Conservation (phyloP, 768 basidiomycete genomes). For the Psilocybe subaeruginosa region DNA sequence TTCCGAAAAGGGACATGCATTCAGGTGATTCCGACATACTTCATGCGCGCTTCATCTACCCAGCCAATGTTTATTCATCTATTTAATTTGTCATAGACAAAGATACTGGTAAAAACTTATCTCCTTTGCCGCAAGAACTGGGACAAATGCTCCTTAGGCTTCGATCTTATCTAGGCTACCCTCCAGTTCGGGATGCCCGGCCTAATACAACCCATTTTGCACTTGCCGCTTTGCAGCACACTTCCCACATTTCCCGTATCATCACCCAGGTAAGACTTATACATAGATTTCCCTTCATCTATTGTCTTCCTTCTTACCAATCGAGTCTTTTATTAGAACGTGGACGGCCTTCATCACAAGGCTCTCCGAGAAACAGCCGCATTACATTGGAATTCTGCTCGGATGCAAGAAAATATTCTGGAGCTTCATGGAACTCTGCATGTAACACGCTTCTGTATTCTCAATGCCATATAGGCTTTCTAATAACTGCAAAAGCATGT, state of each 20-base stretch:
- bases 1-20: constrained; percentile 66
- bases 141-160: constrained; percentile 41
- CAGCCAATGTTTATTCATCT: constrained; percentile 14
- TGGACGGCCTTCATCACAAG: constrained; percentile 94
- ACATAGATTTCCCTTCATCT: not conserved
- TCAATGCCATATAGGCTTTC: not conserved
- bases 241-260: constrained; percentile 58
- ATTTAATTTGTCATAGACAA: constrained; percentile 49
- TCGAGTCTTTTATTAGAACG: constrained; percentile 49
- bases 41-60: not conserved
- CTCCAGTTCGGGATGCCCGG: constrained; percentile 76
- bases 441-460: constrained; percentile 37
- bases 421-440: constrained; percentile 91
- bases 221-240: constrained; percentile 79
- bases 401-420: constrained; percentile 52
- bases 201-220: constrained; percentile 92
- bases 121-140: constrained; percentile 3
- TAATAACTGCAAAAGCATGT: constrained; percentile 54
- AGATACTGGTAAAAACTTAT: constrained; percentile 68
- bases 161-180: constrained; percentile 84
- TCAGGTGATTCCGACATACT: constrained; percentile 49
- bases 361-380: constrained; percentile 48
- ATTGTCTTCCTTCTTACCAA: not conserved
- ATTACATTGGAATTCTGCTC: constrained; percentile 37
- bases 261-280: constrained; percentile 70